phyloP scores from a whole-genome alignment of 2,329 filamentous ascomycete genomes.

The Paracoccidioides lutzii region DNA sequence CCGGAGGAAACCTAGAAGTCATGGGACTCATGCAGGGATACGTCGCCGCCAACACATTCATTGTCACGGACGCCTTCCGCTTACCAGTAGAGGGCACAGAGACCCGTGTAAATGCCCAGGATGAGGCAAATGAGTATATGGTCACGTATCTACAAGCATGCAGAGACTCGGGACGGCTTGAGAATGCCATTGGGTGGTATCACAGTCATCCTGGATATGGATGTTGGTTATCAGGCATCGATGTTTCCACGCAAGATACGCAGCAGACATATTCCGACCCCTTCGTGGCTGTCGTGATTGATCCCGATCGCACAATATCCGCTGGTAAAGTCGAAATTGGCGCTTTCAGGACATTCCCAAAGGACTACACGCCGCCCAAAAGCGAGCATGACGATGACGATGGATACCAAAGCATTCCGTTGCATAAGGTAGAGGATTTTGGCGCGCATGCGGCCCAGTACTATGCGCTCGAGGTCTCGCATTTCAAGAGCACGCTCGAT shows the following conservation, averaged over 20 bases:
- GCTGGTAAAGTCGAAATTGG: constrained; percentile 95
- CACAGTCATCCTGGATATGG: constrained; percentile 96
- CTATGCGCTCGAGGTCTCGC: constrained; percentile 80
- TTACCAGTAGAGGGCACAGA: constrained; percentile 97
- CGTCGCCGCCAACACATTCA: constrained; percentile 66
- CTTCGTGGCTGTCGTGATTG: constrained; percentile 90
- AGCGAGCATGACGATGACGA: constrained; percentile 31
- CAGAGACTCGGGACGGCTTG: constrained; percentile 61
- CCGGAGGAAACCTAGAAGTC: constrained; percentile 79
- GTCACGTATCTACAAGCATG: constrained; percentile 68
- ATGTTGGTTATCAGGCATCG: constrained; percentile 94
- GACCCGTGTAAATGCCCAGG: constrained; percentile 89
- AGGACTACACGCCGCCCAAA: constrained; percentile 50
- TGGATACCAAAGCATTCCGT: constrained; percentile 54
- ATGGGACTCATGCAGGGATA: constrained; percentile 99
- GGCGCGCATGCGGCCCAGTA: constrained; percentile 84
- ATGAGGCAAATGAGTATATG: constrained; percentile 95
- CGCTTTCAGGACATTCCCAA: constrained; percentile 83
- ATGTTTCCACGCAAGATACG: constrained; percentile 73
- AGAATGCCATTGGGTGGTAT: constrained; percentile 97
- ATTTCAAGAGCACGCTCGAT: constrained; percentile 90
- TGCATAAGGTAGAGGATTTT: constrained; percentile 92
- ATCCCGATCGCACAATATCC: constrained; percentile 88
- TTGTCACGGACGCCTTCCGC: constrained; percentile 88
- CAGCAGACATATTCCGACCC: constrained; percentile 82